Percentiles rank a stretch among this genome's conserved stretches.
These are phyloP conservation scores for Amanita molliuscula DNA, from an alignment of 768 basidiomycete species.

Conservation along the genomic window DNA sequence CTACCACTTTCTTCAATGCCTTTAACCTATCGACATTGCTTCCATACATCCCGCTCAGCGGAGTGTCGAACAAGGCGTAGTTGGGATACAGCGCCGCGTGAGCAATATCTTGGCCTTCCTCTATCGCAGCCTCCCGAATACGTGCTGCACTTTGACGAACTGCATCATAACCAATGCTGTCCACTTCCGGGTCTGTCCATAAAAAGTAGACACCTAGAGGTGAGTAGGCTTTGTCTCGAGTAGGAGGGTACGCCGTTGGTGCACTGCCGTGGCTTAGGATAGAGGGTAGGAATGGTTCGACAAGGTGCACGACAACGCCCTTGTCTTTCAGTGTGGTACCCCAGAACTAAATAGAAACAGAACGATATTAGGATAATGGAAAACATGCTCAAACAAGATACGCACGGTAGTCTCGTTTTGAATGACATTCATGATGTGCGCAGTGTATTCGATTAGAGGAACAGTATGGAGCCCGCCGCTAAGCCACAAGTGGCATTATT, in stretches of 20 bases:
- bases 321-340: not conserved
- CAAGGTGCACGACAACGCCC: slow-evolving; percentile 21
- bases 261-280: slow-evolving; percentile 25
- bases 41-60: slow-evolving; percentile 32
- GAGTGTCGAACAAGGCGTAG: slow-evolving; percentile 36
- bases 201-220: slow-evolving; percentile 19
- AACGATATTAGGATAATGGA: no score
- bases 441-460: slow-evolving; percentile 19
- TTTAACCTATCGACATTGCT: slow-evolving; percentile 23
- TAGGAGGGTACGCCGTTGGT: slow-evolving; percentile 35
- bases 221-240: slow-evolving; percentile 13
- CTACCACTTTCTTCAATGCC: slow-evolving; percentile 17
- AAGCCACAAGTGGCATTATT: slow-evolving; percentile 7
- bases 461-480: slow-evolving; percentile 25
- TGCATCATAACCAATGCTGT: slow-evolving; percentile 21
- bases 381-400: not conserved
- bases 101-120: slow-evolving; percentile 26
- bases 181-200: slow-evolving; percentile 12
- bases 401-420: slow-evolving; percentile 26
- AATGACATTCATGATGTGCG: slow-evolving; percentile 20
- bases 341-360: not conserved
- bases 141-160: slow-evolving; percentile 22
- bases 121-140: slow-evolving; percentile 22
- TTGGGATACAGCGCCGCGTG: slow-evolving; percentile 19
- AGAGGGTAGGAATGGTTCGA: slow-evolving; percentile 33